Base-by-base conservation (phyloP, 2,329 filamentous ascomycete species). In the Claviceps maximensis region DNA sequence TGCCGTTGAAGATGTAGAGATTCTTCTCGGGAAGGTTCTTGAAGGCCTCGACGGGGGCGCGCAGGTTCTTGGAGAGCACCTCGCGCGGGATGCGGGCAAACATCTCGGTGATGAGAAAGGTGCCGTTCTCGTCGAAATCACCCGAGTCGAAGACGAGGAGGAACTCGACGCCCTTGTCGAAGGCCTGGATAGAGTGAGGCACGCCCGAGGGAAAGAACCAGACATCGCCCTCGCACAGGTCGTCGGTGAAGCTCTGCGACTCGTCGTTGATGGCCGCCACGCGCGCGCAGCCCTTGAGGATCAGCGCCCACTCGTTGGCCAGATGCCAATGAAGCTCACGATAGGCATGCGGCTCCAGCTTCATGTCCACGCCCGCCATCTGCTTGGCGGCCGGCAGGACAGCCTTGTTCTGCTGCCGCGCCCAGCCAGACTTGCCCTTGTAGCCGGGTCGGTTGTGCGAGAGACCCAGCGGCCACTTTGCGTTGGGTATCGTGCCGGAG, bases 281-380 rank as follows among this genome's bases (percentile, higher is more conserved):
- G 5, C 75, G 70, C 2, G 75, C 75, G 42, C 70, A 72, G 0
- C 78, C 78, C 54, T 78, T 77, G 17, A 79, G 67, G 12, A 82
- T 66, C 5, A 78, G 65, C 0, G 73, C 68, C 75, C 75, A 79
- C 58, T 79, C 69, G 48, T 67, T 72, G 41, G 74, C 71, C 40
- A 73, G 77, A 57, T 82, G 78, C 78, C 77, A 85, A 58, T 85
- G 82, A 23, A 84, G 66, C 61, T 84, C 80, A 21, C 82, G 74
- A 56, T 83, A 83, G 0, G 75, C 78, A 27, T 76, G 66, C 0
- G 76, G 71, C n/a, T 71, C 72, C 1, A 82, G 69, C 42, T 76
- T 71, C 78, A 81, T 81, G 57, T 81, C 73, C 0, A 81, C 78
- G 45, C 77, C 78, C 0, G 78, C 77, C 74, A 81, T 79, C 15